phyloP scores from a whole-genome alignment of 441 rosid species.

The Populus hybrid region DNA sequence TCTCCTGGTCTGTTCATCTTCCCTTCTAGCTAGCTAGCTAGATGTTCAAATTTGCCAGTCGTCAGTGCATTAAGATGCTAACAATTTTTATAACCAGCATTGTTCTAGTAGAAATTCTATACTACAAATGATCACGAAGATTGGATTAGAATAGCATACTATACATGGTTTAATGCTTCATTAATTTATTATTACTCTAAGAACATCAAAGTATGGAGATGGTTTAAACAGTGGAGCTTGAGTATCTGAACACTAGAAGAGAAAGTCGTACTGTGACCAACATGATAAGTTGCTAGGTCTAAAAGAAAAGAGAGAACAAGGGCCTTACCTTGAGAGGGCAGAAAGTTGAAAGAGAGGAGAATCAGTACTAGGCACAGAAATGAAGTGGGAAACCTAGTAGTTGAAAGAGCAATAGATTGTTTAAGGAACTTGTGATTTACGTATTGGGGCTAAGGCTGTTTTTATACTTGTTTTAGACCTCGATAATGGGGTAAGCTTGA shows the following conservation, averaged over 20 bases:
- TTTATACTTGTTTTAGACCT: constrained; percentile 35
- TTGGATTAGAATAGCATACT: too few relatives aligned
- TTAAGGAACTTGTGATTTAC: constrained; percentile 21
- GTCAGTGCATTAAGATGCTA: neutral
- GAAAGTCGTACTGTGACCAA: neutral
- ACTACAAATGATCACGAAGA: too few relatives aligned
- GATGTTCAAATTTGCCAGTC: neutral
- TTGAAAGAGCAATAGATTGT: neutral
- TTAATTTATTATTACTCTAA: too few relatives aligned
- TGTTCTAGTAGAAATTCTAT: neutral
- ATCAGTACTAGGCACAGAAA: neutral
- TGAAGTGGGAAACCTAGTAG: neutral
- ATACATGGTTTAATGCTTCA: too few relatives aligned
- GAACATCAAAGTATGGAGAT: too few relatives aligned
- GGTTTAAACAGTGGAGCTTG: neutral
- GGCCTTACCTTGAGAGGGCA: constrained; percentile 8
- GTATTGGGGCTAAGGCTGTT: constrained; percentile 23
- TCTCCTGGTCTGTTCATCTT: constrained; percentile 91
- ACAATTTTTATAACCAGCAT: neutral
- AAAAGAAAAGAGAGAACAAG: neutral
- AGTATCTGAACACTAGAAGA: neutral
- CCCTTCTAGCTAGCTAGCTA: neutral
- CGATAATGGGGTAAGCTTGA: constrained; percentile 31
- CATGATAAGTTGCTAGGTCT: neutral
- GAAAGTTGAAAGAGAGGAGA: neutral